These are phyloP conservation scores for Gynochthodes officinalis DNA, from an alignment of 257 asterid genomes.

Conservation along the genomic window DNA sequence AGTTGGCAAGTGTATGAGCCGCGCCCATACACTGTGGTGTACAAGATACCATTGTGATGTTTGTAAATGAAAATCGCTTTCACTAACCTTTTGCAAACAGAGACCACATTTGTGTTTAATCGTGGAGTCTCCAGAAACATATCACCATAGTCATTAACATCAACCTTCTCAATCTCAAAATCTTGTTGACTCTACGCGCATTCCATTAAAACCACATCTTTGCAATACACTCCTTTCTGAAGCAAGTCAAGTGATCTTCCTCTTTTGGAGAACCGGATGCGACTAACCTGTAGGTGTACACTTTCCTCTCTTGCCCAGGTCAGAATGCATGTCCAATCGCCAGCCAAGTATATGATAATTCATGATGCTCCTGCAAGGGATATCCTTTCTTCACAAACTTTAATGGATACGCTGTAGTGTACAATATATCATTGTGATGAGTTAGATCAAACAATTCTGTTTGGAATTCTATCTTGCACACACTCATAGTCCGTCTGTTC, in stretches of 20 bases:
- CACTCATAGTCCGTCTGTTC: no score
- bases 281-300: slow-evolving; percentile 53
- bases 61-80: background rate
- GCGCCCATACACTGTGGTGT: no score
- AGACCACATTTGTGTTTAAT: slow-evolving; percentile 43
- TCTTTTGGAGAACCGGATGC: slow-evolving; percentile 64
- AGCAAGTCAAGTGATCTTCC: slow-evolving; percentile 57
- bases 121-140: slow-evolving; percentile 45
- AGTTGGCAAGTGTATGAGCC: no score
- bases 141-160: slow-evolving; percentile 15
- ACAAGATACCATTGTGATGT: no score
- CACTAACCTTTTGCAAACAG: slow-evolving; percentile 45
- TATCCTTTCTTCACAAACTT: slow-evolving; percentile 90
- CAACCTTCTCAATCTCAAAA: slow-evolving; percentile 13
- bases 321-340: slow-evolving; percentile 83
- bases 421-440: no score
- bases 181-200: slow-evolving; percentile 9
- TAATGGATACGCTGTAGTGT: no score
- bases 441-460: no score
- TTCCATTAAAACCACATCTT: slow-evolving; percentile 27
- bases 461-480: no score
- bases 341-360: slow-evolving; percentile 62
- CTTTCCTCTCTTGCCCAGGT: slow-evolving; percentile 70
- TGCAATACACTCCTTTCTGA: slow-evolving; percentile 21
- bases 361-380: slow-evolving; percentile 83